Evolutionary conservation across 768 basidiomycete genomes (phyloP).

Genomic region (Lyophyllum semitale): DNA sequence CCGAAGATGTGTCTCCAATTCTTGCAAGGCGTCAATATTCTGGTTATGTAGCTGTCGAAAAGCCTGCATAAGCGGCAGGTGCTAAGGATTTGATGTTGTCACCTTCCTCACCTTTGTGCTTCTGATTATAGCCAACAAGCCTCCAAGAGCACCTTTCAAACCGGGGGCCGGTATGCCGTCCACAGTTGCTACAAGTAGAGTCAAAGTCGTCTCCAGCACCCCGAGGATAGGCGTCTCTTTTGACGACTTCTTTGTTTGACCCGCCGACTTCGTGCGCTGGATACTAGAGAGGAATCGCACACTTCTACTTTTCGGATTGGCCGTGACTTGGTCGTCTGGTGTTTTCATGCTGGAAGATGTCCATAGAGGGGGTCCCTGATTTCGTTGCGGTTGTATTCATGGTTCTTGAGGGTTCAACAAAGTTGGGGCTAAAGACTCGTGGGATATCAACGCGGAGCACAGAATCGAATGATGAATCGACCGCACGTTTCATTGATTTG

Average conservation of each 20-base stretch:
- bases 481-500: too few species aligned
- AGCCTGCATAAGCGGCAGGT: not conserved
- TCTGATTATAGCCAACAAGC: constrained; percentile 5
- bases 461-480: too few species aligned
- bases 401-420: not conserved
- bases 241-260: not conserved
- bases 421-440: too few species aligned
- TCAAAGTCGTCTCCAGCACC: constrained; percentile 7
- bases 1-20: constrained; percentile 3
- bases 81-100: not conserved
- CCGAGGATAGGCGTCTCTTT: not conserved
- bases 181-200: constrained; percentile 6
- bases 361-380: not conserved
- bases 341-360: not conserved
- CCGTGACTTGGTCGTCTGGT: not conserved
- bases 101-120: constrained; percentile 4
- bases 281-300: not conserved
- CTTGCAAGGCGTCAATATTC: constrained; percentile 7
- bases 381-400: not conserved
- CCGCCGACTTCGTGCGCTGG: not conserved
- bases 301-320: not conserved
- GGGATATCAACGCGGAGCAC: too few species aligned
- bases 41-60: constrained; percentile 8
- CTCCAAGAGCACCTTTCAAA: constrained; percentile 9
- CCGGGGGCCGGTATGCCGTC: constrained; percentile 9